Evolutionary conservation across 192 early-diverging fungal species (phyloP).

Genomic region (Dispira parvispora): DNA sequence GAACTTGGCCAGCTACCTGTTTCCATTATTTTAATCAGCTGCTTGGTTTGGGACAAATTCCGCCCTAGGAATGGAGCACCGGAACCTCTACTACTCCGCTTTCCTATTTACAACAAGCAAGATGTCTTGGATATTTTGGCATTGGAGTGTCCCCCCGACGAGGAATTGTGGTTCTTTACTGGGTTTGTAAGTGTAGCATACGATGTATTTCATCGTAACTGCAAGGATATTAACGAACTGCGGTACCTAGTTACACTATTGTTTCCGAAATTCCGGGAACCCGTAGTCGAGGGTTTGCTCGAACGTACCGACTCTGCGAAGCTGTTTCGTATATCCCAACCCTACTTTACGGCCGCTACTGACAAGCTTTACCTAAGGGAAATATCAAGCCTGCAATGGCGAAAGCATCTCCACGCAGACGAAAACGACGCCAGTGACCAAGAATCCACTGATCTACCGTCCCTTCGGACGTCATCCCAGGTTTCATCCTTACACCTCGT

Average conservation of each 20-base stretch:
- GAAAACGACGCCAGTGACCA: background rate
- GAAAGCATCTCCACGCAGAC: background rate
- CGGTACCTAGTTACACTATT: constrained; percentile 62
- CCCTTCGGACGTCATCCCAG: background rate
- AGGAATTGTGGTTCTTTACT: constrained; percentile 44
- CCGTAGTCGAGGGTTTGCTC: constrained; percentile 52
- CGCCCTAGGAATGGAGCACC: constrained; percentile 40
- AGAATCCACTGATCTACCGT: background rate
- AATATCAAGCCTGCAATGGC: constrained; percentile 77
- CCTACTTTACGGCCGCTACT: constrained; percentile 62
- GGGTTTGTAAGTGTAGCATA: constrained; percentile 67
- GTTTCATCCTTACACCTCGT: background rate
- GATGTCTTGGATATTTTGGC: constrained; percentile 57
- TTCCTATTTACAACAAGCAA: constrained; percentile 54
- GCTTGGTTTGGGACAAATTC: constrained; percentile 65
- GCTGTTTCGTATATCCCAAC: constrained; percentile 59
- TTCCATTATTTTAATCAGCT: constrained; percentile 52
- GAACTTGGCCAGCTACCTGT: constrained; percentile 48
- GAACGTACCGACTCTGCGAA: constrained; percentile 46
- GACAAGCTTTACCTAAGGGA: constrained; percentile 83
- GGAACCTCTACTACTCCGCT: constrained; percentile 48
- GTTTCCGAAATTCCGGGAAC: constrained; percentile 78
- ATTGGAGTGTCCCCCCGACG: constrained; percentile 39
- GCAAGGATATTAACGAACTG: constrained; percentile 75
- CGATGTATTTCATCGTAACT: constrained; percentile 62